Conservation (phyloP, 495 filamentous ascomycete species). For the Podospora pseudopauciseta region DNA sequence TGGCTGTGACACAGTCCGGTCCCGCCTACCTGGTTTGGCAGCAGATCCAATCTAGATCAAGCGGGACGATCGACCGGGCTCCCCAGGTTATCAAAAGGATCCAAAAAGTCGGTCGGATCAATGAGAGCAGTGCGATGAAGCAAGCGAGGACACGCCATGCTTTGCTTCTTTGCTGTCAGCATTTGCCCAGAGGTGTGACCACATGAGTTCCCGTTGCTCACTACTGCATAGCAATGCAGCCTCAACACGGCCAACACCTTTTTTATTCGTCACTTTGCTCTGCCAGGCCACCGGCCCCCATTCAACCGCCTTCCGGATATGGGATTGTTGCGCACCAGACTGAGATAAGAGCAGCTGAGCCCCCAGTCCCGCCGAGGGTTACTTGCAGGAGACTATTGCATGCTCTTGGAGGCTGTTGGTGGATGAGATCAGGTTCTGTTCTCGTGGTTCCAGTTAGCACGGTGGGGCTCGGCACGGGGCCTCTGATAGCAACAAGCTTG, state of each 20-base stretch:
- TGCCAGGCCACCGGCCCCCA: background rate
- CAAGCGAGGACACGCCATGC: background rate
- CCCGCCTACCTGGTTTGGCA: slow-evolving; percentile 25
- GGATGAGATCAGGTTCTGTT: background rate
- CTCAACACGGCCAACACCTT: background rate
- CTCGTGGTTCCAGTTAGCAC: background rate
- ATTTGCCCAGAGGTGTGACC: background rate
- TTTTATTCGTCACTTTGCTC: background rate
- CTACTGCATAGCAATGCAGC: background rate
- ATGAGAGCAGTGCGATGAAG: slow-evolving; percentile 15
- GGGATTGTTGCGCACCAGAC: background rate
- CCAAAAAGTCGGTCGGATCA: slow-evolving; percentile 28
- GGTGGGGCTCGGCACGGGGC: too few species aligned
- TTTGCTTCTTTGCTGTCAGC: background rate
- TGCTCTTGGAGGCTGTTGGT: background rate
- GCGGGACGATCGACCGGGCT: slow-evolving; percentile 24
- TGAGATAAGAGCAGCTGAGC: slow-evolving; percentile 1
- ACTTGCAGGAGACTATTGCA: slow-evolving; percentile 1
- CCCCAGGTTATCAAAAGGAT: slow-evolving; percentile 11
- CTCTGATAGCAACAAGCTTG: background rate
- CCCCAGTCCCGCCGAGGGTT: background rate
- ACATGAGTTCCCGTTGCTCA: background rate
- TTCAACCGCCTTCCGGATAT: background rate
- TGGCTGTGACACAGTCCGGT: slow-evolving; percentile 15
- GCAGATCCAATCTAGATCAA: slow-evolving; percentile 33